A percentile compares a stretch with the other conserved stretches of the same genome.
Conservation (phyloP, 768 basidiomycete genomes). For the Lactifluus volemus region DNA sequence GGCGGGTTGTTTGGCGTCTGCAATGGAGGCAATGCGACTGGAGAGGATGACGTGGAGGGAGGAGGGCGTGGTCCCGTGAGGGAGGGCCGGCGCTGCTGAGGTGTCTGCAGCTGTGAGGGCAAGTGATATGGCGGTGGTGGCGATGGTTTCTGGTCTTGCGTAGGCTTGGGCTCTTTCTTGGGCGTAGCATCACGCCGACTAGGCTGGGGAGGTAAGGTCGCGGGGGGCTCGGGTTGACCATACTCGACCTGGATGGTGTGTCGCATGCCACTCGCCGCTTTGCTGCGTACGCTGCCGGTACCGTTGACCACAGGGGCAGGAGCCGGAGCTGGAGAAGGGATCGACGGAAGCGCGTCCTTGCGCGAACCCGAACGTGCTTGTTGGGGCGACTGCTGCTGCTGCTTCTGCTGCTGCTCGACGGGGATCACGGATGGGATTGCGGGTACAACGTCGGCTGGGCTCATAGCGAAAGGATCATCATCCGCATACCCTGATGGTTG, state of each 20-base stretch:
- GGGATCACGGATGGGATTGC: conserved; percentile 27
- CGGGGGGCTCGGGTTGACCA: conserved; percentile 42
- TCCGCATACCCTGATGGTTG: conserved; percentile 37
- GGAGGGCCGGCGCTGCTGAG: conserved; percentile 7
- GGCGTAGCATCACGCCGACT: conserved; percentile 10
- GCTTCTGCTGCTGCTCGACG: neutral
- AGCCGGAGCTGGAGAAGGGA: neutral
- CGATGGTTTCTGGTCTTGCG: neutral
- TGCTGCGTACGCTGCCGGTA: conserved; percentile 35
- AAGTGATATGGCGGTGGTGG: neutral
- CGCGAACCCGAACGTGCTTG: conserved; percentile 2
- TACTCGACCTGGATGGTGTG: conserved; percentile 99
- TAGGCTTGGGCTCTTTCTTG: conserved; percentile 6
- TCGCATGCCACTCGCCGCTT: conserved; percentile 42
- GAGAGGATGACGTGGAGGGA: conserved; percentile 1
- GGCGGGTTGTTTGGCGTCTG: conserved; percentile 18
- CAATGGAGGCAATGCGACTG: neutral
- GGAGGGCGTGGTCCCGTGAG: conserved; percentile 10
- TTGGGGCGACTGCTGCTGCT: neutral
- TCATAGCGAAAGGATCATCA: conserved; percentile 64
- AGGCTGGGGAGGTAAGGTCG: conserved; percentile 1
- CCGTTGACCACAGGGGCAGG: conserved; percentile 25
- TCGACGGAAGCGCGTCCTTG: conserved; percentile 13
- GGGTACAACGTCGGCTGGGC: conserved; percentile 24
- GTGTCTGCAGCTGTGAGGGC: neutral